Conservation (phyloP, 1,284 basidiomycete species). For the Porodaedalea pini region DNA sequence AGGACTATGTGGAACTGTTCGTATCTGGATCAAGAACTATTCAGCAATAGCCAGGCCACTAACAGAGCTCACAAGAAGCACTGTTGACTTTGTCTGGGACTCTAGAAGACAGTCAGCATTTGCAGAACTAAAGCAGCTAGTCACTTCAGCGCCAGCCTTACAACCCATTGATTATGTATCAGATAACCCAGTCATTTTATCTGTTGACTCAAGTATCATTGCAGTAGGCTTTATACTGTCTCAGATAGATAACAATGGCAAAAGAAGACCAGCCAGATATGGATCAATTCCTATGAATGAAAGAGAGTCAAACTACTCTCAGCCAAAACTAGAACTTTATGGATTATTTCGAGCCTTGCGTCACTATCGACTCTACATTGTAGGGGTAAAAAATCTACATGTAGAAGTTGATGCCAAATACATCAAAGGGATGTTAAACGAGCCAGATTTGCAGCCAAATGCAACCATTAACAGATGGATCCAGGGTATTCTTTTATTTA, state of each 20-base stretch:
- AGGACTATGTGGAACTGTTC: slow-evolving; percentile 26
- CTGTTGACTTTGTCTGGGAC: neutral
- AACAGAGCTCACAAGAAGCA: neutral
- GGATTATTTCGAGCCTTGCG: neutral
- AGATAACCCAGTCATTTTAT: slow-evolving; percentile 29
- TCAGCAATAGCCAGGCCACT: slow-evolving; percentile 31
- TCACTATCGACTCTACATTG: neutral
- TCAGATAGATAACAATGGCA: neutral
- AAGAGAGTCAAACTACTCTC: neutral
- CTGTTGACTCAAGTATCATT: slow-evolving; percentile 35
- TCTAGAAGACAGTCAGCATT: neutral
- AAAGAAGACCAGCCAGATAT: neutral
- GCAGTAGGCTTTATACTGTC: slow-evolving; percentile 33
- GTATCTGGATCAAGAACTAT: slow-evolving; percentile 34
- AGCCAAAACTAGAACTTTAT: slow-evolving; percentile 4
- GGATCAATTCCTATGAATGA: slow-evolving; percentile 1
- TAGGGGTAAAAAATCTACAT: slow-evolving; percentile 13
- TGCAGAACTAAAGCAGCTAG: slow-evolving; percentile 28
- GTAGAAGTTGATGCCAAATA: slow-evolving; percentile 27
- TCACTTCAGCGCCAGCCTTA: slow-evolving; percentile 26
- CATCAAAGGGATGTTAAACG: slow-evolving; percentile 25
- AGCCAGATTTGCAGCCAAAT: slow-evolving; percentile 23
- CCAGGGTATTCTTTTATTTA: slow-evolving; percentile 21
- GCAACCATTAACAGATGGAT: slow-evolving; percentile 27
- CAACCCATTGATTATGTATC: slow-evolving; percentile 33